Base-by-base conservation (phyloP, 225 moss, liverwort and hornwort genomes). In the Antitrichia curtipendula region DNA sequence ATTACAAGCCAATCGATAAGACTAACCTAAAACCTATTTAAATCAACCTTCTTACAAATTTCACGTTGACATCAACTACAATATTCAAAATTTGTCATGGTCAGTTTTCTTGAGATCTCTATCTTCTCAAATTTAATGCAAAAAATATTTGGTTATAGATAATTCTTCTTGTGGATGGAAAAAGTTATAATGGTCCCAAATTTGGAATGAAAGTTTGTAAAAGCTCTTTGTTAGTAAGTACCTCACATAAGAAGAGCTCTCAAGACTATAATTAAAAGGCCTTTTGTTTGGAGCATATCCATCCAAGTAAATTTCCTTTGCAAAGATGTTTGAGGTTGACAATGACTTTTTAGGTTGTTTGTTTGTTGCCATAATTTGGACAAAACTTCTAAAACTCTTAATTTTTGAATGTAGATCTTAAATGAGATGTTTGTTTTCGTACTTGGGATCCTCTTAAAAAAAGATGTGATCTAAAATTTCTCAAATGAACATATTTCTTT, bases 1-100 rank as follows among this genome's bases (percentile, higher is more conserved):
- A 75, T 36, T 21, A 22, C 52, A 22, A 22, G 3, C 22, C 36
- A 22, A 36, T 75, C 5, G 52, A 34, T 13, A 36, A 22, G 0
- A 34, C 22, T 0, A 0, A 22, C 22, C 1, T 52, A 5, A 50
- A 21, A 34, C 1, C 4, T 52, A 21, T 22, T 8, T 75, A 2
- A 36, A 50, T 50, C 52, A 75, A 52, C 5, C 21, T 52, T 52
- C 1, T 36, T 52, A 22, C 3, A 21, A 34, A 13, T 49, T 50
- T 75, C 8, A 50, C 2, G 0, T 1, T 50, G 1, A 1, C 13
- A 32, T 74, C 7, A 3, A 34, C 4, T 32, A 21, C 13, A 21
- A 13, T 75, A 14, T 13, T 75, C 3, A 75, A 22, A 34, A 22
- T 50, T 52, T 52, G 2, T 52, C 5, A 21, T 34, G 20, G 7